These are phyloP conservation scores for Quercus lobata DNA, from an alignment of 331 rosid genomes.

Conservation along the genomic window DNA sequence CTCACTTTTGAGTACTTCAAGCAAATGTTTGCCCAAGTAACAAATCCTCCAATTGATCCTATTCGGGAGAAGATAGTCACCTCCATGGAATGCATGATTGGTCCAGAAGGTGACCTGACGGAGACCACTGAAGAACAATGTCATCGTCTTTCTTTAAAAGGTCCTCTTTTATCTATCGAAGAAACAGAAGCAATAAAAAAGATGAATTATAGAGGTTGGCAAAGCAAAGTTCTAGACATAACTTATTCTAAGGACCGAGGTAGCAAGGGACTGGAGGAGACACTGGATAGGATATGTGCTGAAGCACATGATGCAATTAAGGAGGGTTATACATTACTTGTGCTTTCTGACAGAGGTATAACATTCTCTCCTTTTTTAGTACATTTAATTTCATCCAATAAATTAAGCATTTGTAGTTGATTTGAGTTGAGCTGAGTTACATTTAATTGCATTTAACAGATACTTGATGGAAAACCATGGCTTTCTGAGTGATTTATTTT, in stretches of 20 bases:
- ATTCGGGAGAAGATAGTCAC: slow-evolving; percentile 97
- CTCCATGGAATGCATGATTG: slow-evolving; percentile 94
- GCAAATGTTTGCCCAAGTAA: slow-evolving; percentile 99
- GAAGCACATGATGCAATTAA: slow-evolving; percentile 76
- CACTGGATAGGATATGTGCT: slow-evolving; percentile 78
- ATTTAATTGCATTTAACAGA: not conserved
- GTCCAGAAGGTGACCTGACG: slow-evolving; percentile 97
- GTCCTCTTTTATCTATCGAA: slow-evolving; percentile 68
- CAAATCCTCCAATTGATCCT: slow-evolving; percentile 99
- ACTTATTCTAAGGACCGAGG: slow-evolving; percentile 73
- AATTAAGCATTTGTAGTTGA: too few relatives aligned
- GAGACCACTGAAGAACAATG: slow-evolving; percentile 92
- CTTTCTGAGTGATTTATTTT: not conserved
- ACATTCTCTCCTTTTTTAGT: not conserved
- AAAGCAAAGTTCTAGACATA: slow-evolving; percentile 78
- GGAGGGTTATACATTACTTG: slow-evolving; percentile 76
- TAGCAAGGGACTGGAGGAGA: slow-evolving; percentile 77
- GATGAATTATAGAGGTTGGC: slow-evolving; percentile 91
- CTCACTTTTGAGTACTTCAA: slow-evolving; percentile 95
- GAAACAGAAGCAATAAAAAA: slow-evolving; percentile 83
- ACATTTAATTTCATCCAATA: not conserved
- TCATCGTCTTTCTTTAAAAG: slow-evolving; percentile 86
- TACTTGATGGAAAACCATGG: not conserved
- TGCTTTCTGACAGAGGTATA: slow-evolving; percentile 96
- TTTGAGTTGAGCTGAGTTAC: too few relatives aligned